These are phyloP conservation scores for Cryptococcus jaspeensis DNA, from an alignment of 1,284 basidiomycete species.

Conservation along the genomic window DNA sequence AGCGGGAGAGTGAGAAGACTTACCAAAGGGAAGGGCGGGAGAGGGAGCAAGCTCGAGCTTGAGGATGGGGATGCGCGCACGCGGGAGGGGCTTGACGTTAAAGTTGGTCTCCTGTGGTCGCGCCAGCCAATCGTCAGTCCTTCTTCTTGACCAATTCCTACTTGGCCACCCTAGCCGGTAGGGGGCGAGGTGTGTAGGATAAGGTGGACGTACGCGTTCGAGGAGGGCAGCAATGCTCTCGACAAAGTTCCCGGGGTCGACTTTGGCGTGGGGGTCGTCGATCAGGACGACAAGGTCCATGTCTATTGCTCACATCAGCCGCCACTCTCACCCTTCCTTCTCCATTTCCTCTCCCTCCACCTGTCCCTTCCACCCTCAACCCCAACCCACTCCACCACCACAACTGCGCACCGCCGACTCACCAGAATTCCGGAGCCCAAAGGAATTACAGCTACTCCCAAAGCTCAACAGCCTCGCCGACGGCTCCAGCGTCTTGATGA, in stretches of 20 bases:
- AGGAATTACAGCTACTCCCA: constrained; percentile 87
- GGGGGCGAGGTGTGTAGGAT: background rate
- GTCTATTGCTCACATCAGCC: constrained; percentile 58
- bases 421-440: constrained; percentile 95
- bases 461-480: constrained; percentile 88
- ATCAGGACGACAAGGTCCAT: constrained; percentile 98
- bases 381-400: background rate
- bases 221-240: constrained; percentile 90
- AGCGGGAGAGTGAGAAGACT: constrained; percentile 4
- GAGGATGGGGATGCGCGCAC: constrained; percentile 97
- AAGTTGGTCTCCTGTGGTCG: constrained; percentile 84
- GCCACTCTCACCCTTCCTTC: background rate
- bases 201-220: constrained; percentile 78
- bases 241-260: constrained; percentile 84
- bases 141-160: background rate
- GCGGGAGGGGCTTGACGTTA: constrained; percentile 89
- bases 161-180: background rate
- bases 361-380: background rate
- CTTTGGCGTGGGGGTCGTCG: constrained; percentile 65
- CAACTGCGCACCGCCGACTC: constrained; percentile 35
- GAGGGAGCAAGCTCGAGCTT: constrained; percentile 92
- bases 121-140: constrained; percentile 2
- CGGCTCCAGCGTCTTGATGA: constrained; percentile 92
- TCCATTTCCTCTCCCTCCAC: background rate
- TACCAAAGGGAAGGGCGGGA: constrained; percentile 76